phyloP scores from a whole-genome alignment of 768 basidiomycete species.

The Calocera cornea region DNA sequence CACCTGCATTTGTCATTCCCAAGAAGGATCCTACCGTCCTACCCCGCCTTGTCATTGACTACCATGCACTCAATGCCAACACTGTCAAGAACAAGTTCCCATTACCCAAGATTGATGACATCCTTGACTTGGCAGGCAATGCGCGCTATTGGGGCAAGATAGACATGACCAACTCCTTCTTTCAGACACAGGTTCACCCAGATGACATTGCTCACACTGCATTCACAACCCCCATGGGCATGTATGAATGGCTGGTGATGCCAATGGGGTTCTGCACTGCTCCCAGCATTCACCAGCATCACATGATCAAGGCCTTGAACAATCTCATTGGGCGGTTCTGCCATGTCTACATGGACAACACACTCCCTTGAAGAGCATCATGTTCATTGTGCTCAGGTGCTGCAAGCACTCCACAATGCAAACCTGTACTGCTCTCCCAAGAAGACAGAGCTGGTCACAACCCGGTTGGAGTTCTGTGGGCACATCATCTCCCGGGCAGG shows the following conservation, averaged over 20 bases:
- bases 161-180: slow-evolving; percentile 26
- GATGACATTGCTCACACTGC: slow-evolving; percentile 14
- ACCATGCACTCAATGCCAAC: slow-evolving; percentile 23
- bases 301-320: slow-evolving; percentile 13
- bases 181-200: slow-evolving; percentile 25
- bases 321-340: slow-evolving; percentile 10
- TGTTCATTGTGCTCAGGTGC: slow-evolving; percentile 10
- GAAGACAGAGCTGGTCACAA: slow-evolving; percentile 15
- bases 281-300: slow-evolving; percentile 14
- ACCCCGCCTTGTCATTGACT: slow-evolving; percentile 30
- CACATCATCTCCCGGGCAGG: too few relatives aligned
- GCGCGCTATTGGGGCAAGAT: background rate
- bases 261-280: slow-evolving; percentile 16
- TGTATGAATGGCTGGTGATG: slow-evolving; percentile 13
- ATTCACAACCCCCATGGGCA: slow-evolving; percentile 12
- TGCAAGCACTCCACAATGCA: slow-evolving; percentile 10
- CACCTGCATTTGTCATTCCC: slow-evolving; percentile 19
- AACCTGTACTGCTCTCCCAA: slow-evolving; percentile 12
- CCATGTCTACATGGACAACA: slow-evolving; percentile 16
- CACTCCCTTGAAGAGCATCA: slow-evolving; percentile 7
- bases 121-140: background rate
- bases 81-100: slow-evolving; percentile 23
- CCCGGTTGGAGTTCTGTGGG: slow-evolving; percentile 10
- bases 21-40: slow-evolving; percentile 21
- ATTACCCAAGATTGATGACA: slow-evolving; percentile 7